Evolutionary conservation across 306 rosid genomes (phyloP).

Genomic region (Senna siamea): DNA sequence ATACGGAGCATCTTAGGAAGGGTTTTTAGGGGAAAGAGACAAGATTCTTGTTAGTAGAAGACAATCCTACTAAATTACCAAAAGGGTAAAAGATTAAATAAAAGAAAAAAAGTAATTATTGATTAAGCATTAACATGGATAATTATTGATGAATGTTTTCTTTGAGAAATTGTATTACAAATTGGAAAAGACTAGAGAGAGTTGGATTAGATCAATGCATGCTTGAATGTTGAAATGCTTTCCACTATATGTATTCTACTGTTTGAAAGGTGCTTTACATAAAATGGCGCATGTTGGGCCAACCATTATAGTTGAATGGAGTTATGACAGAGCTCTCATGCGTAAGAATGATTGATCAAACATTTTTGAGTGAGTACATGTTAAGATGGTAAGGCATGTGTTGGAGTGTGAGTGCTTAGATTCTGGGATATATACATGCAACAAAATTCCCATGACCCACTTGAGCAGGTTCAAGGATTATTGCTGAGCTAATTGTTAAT

Average conservation of each 20-base stretch:
- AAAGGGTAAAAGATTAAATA: background rate
- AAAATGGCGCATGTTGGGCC: slow-evolving; percentile 39
- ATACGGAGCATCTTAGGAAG: slow-evolving; percentile 39
- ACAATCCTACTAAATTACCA: slow-evolving; percentile 19
- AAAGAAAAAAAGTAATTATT: background rate
- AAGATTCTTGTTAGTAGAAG: slow-evolving; percentile 43
- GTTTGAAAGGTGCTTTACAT: slow-evolving; percentile 40
- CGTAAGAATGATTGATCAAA: slow-evolving; percentile 24
- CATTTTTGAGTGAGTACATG: slow-evolving; percentile 11
- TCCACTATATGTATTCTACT: slow-evolving; percentile 21
- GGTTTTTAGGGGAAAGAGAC: background rate
- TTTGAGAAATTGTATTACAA: background rate
- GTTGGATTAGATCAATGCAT: background rate
- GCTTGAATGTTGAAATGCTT: slow-evolving; percentile 29
- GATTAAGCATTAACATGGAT: background rate
- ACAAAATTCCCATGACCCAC: slow-evolving; percentile 37
- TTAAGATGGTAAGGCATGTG: background rate
- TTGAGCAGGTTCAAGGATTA: slow-evolving; percentile 27
- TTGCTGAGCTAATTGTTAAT: slow-evolving; percentile 10
- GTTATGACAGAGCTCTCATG: slow-evolving; percentile 26
- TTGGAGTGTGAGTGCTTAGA: slow-evolving; percentile 18
- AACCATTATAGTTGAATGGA: slow-evolving; percentile 28
- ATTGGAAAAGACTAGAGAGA: background rate
- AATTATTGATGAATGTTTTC: background rate
- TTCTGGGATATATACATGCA: slow-evolving; percentile 2